Evolutionary conservation across 192 early-diverging fungal species (phyloP).

Genomic region (Coemansia sp.): DNA sequence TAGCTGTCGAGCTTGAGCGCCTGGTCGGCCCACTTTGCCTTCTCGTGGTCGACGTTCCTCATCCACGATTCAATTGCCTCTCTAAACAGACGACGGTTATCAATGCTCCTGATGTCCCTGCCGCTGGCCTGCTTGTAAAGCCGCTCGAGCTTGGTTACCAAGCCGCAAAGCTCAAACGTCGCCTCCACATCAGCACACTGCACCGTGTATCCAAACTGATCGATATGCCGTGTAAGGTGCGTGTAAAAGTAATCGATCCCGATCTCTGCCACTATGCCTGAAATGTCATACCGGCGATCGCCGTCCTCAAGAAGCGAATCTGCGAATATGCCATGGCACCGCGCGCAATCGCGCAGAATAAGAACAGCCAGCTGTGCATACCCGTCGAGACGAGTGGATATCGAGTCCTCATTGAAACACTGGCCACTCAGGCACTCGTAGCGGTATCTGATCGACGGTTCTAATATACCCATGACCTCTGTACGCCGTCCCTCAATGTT

Average conservation of each 20-base stretch:
- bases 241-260: slow-evolving; percentile 46
- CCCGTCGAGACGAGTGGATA: slow-evolving; percentile 28
- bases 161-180: slow-evolving; percentile 40
- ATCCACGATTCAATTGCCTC: slow-evolving; percentile 35
- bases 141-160: slow-evolving; percentile 31
- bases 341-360: slow-evolving; percentile 39
- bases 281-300: slow-evolving; percentile 53
- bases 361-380: slow-evolving; percentile 38
- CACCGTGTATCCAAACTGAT: slow-evolving; percentile 39
- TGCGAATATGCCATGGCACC: slow-evolving; percentile 35
- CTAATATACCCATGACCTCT: slow-evolving; percentile 26
- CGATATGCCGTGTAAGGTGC: slow-evolving; percentile 31
- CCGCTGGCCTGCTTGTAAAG: slow-evolving; percentile 29
- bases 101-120: slow-evolving; percentile 19
- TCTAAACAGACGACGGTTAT: slow-evolving; percentile 41
- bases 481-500: slow-evolving; percentile 35
- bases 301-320: slow-evolving; percentile 42
- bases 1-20: slow-evolving; percentile 49
- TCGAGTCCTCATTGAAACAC: slow-evolving; percentile 40
- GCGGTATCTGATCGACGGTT: slow-evolving; percentile 42
- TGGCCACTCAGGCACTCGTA: slow-evolving; percentile 40
- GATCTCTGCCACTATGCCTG: slow-evolving; percentile 46
- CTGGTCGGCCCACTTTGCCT: slow-evolving; percentile 38
- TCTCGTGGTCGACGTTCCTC: slow-evolving; percentile 38
- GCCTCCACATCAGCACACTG: slow-evolving; percentile 34